Percentiles rank a stretch among this genome's conserved stretches.
Evolutionary conservation across 768 basidiomycete genomes (phyloP).

Genomic region (Russula virescens): DNA sequence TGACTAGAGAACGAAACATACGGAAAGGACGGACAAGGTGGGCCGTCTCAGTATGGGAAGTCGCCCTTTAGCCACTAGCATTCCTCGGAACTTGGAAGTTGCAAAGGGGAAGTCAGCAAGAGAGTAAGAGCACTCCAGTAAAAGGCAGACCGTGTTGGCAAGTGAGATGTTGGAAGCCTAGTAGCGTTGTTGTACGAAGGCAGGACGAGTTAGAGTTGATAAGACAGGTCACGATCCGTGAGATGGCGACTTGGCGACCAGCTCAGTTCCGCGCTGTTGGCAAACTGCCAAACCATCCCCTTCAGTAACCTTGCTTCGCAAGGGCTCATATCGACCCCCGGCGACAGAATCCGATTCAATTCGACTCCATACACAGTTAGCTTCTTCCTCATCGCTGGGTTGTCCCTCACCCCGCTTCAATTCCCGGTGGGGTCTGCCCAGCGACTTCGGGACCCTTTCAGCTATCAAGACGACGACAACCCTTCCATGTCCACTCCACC

Average conservation of each 20-base stretch:
- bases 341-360: slow-evolving; percentile 6
- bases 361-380: slow-evolving; percentile 11
- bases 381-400: slow-evolving; percentile 9
- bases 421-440: slow-evolving; percentile 7
- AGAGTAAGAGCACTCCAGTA: background rate
- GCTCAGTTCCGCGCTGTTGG: slow-evolving; percentile 14
- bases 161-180: background rate
- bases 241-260: slow-evolving; percentile 1
- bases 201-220: background rate
- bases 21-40: background rate
- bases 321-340: slow-evolving; percentile 16
- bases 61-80: background rate
- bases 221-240: slow-evolving; percentile 3
- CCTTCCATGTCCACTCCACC: slow-evolving; percentile 30
- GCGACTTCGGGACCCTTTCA: slow-evolving; percentile 6
- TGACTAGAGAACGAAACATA: background rate
- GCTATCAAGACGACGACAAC: slow-evolving; percentile 1
- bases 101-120: background rate
- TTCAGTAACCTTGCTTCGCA: background rate
- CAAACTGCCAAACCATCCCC: slow-evolving; percentile 1
- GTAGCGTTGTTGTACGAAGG: background rate
- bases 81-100: background rate
- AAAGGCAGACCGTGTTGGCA: background rate
- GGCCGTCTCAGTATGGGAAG: no score
- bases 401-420: slow-evolving; percentile 8